Base-by-base conservation (phyloP, 2,329 filamentous ascomycete species). In the Botrytis fragariae region DNA sequence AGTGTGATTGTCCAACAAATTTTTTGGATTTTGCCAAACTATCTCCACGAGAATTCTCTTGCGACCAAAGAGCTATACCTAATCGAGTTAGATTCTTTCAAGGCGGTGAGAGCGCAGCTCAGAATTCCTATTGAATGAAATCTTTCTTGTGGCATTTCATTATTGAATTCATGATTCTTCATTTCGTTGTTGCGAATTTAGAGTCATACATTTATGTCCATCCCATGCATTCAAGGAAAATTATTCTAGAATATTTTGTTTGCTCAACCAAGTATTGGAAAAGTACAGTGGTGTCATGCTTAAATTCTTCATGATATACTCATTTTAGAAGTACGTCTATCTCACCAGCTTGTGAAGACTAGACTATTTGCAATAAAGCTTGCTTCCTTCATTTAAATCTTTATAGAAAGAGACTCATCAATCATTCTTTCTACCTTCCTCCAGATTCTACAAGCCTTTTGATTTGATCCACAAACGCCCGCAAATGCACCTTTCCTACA, bases 401-500 rank as follows among this genome's bases (percentile, higher is more conserved):
- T 72, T n/a, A 51, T 71, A 44, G 39, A 57, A 67, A 51, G 48
- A 45, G 37, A 72, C 59, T 54, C 51, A 72, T 68, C 65, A 39
- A 72, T 68, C 65, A 32, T 42, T 18, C 65, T 68, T 42, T 37
- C 48, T 57, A 42, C 65, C 35, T 45, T 32, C 69, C 48, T 57
- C 61, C 61, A 37, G 48, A 72, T 67, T 72, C 69, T 72, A 72
- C 69, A 72, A 72, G 45, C 39, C 59, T 72, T 67, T 72, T 72
- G 69, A 72, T 72, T 71, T 59, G 71, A 69, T 72, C 75, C 73
- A 73, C 70, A 79, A 79, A 72, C 79, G 79, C 79, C 79, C 73
- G 74, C 73, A 77, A 78, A 79, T 78, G 77, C 77, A 79, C 74
- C 75, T 75, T 72, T 73, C 48, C 39, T 59, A 73, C 72, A 74